Percentiles rank a stretch among this genome's conserved stretches.
Conservation (phyloP, 2,329 filamentous ascomycete species). For the Calonectria honghensis region DNA sequence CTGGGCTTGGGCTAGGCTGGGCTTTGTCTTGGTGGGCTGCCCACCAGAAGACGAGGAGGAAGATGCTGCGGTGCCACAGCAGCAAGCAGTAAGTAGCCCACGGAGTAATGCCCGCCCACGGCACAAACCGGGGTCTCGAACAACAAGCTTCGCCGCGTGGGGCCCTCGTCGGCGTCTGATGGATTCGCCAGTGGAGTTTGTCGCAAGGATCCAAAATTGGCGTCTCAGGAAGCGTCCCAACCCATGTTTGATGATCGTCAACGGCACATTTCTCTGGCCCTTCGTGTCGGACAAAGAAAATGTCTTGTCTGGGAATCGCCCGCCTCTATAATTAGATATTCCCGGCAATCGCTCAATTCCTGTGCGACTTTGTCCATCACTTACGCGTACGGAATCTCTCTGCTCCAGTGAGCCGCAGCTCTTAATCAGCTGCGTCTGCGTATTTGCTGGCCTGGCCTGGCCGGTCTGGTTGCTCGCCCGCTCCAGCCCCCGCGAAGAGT, state of each 20-base stretch:
- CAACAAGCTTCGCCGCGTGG: constrained; percentile 54
- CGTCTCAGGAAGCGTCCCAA: constrained; percentile 36
- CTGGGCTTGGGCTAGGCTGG: neutral
- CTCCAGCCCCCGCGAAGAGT: constrained; percentile 13
- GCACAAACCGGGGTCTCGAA: constrained; percentile 48
- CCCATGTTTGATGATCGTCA: constrained; percentile 34
- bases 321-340: constrained; percentile 23
- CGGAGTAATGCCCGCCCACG: constrained; percentile 20
- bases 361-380: neutral
- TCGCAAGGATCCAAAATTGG: constrained; percentile 39
- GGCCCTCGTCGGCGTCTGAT: constrained; percentile 36
- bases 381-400: constrained; percentile 14
- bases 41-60: neutral
- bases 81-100: neutral
- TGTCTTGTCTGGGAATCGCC: constrained; percentile 17
- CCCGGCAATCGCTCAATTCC: neutral
- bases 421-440: neutral
- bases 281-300: constrained; percentile 18
- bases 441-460: neutral
- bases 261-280: constrained; percentile 20
- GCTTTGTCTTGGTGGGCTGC: neutral
- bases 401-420: neutral
- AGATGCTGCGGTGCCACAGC: neutral
- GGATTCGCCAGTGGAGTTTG: constrained; percentile 29
- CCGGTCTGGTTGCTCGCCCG: neutral